Conservation (phyloP, 768 basidiomycete species). For the Trametes cubensis region DNA sequence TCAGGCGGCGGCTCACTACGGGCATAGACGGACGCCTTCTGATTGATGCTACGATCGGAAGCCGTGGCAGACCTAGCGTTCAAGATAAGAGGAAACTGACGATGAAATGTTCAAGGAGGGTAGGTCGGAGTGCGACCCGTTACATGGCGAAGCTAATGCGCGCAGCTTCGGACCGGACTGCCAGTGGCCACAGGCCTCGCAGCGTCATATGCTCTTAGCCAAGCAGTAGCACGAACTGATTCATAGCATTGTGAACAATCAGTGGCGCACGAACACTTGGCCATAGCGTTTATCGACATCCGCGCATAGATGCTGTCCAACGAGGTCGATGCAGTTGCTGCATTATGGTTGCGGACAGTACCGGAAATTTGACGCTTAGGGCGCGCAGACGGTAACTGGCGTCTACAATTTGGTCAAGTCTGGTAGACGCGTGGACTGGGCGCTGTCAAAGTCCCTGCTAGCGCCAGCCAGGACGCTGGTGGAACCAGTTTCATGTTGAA, state of each 20-base stretch:
- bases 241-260: not conserved
- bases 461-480: too few species aligned
- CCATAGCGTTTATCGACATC: too few species aligned
- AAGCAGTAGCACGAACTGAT: constrained; percentile 10
- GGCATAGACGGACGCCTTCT: not conserved
- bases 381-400: not conserved
- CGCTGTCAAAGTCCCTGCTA: not conserved
- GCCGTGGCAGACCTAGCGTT: not conserved
- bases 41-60: constrained; percentile 9
- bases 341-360: not conserved
- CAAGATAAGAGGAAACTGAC: not conserved
- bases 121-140: not conserved
- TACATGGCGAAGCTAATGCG: not conserved
- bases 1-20: not conserved
- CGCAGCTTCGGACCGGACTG: constrained; percentile 1
- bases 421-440: not conserved
- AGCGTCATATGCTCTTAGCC: not conserved
- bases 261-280: not conserved
- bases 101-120: not conserved
- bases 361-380: not conserved
- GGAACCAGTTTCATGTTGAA: too few species aligned
- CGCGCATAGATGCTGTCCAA: not conserved
- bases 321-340: not conserved
- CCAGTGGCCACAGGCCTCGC: not conserved
- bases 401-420: not conserved